phyloP scores from a whole-genome alignment of 108 stramenopile species.

The Poteriospumella lacustris region DNA sequence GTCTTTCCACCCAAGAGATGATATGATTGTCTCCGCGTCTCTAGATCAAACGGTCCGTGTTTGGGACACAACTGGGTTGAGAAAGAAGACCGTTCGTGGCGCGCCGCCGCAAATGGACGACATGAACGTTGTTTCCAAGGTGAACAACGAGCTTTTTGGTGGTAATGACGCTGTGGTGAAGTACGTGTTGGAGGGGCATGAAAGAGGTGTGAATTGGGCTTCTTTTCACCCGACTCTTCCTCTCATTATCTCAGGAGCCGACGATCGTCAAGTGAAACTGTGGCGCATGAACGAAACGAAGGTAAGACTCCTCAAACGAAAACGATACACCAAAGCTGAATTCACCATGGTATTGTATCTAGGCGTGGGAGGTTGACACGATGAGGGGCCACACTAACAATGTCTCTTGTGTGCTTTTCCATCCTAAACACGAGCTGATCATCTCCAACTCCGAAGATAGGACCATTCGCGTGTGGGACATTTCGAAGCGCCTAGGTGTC shows the following conservation, averaged over 20 bases:
- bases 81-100: constrained; percentile 81
- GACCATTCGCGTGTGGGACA: constrained; percentile 89
- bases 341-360: neutral
- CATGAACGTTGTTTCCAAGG: constrained; percentile 38
- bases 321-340: neutral
- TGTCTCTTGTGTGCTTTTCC: constrained; percentile 94
- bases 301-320: constrained; percentile 4
- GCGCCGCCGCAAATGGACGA: constrained; percentile 38
- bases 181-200: constrained; percentile 97
- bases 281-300: constrained; percentile 98
- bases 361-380: constrained; percentile 98
- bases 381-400: constrained; percentile 98
- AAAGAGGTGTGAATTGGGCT: constrained; percentile 99
- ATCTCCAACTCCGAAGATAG: constrained; percentile 96
- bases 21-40: constrained; percentile 94
- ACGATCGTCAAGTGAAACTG: constrained; percentile 97
- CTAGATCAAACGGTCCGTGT: constrained; percentile 98
- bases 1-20: constrained; percentile 93
- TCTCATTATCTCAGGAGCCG: constrained; percentile 88
- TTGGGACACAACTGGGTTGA: constrained; percentile 95
- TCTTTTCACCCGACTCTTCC: constrained; percentile 96
- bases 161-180: constrained; percentile 97
- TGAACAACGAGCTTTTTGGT: constrained; percentile 93
- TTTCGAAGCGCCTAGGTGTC: constrained; percentile 88
- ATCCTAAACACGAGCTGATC: constrained; percentile 94